A percentile compares a stretch with the other conserved stretches of the same genome.
Conservation (phyloP, 352 stramenopile species). For the Globisporangium camurandrum region DNA sequence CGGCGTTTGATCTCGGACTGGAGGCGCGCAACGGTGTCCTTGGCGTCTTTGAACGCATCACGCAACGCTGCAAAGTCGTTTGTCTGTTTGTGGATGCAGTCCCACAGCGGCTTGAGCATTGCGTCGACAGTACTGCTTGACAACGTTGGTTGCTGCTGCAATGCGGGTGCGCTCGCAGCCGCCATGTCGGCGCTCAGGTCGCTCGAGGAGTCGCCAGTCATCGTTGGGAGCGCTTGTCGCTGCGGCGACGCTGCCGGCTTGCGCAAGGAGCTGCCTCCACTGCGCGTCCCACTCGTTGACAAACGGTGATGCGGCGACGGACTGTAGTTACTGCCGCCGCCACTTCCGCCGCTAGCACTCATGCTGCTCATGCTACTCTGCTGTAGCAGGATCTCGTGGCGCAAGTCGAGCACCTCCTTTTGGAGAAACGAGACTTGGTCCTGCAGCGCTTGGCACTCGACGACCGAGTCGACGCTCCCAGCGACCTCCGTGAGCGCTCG, state of each 20-base stretch:
- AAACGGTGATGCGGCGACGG: constrained; percentile 48
- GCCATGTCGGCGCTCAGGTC: constrained; percentile 22
- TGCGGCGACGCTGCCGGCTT: not conserved
- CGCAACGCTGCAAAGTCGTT: constrained; percentile 60
- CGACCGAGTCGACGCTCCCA: constrained; percentile 69
- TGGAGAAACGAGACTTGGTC: constrained; percentile 71
- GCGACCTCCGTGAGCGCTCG: constrained; percentile 72
- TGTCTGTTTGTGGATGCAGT: constrained; percentile 71
- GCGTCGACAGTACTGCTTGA: constrained; percentile 6
- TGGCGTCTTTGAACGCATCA: constrained; percentile 60
- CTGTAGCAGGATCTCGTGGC: constrained; percentile 66
- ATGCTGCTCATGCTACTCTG: no score
- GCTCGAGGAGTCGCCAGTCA: constrained; percentile 6
- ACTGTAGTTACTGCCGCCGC: constrained; percentile 18
- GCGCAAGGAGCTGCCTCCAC: constrained; percentile 3
- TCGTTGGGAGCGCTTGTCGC: constrained; percentile 7
- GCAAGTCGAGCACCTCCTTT: constrained; percentile 73
- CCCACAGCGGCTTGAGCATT: constrained; percentile 62
- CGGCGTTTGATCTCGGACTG: constrained; percentile 80
- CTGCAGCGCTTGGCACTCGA: constrained; percentile 68
- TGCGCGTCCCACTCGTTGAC: constrained; percentile 29
- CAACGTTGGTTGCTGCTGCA: not conserved
- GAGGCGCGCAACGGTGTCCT: constrained; percentile 58
- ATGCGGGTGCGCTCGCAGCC: constrained; percentile 6
- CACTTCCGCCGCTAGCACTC: constrained; percentile 4